A percentile compares a stretch with the other conserved stretches of the same genome.
phyloP scores from a whole-genome alignment of 179 eudicot species.

The Vitellaria paradoxa region DNA sequence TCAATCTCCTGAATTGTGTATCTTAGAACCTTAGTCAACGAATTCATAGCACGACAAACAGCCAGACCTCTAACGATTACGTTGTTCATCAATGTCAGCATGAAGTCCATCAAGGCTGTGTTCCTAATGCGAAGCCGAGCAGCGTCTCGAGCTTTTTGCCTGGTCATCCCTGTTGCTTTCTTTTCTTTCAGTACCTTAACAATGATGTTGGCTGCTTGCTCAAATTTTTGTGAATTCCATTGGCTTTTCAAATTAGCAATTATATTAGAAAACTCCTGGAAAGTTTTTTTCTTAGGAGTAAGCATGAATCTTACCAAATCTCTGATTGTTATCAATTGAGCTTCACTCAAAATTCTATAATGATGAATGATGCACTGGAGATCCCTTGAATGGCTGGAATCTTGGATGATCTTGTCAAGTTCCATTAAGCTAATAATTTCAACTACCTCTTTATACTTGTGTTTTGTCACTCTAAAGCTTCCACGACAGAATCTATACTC shows the following conservation, averaged over 20 bases:
- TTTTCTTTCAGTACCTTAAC: conserved; percentile 65
- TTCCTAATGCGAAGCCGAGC: conserved; percentile 81
- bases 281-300: neutral
- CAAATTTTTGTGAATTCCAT: too few relatives aligned
- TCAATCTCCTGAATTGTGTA: conserved; percentile 51
- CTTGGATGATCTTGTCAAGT: conserved; percentile 43
- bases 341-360: conserved; percentile 56
- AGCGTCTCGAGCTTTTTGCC: conserved; percentile 84
- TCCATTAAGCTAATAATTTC: conserved; percentile 52
- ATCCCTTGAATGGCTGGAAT: conserved; percentile 33
- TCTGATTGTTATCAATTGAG: conserved; percentile 47
- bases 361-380: conserved; percentile 37
- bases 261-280: conserved; percentile 34
- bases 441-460: conserved; percentile 55
- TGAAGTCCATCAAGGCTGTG: conserved; percentile 86
- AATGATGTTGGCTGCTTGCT: conserved; percentile 68
- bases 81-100: conserved; percentile 71
- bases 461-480: conserved; percentile 68
- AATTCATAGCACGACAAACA: conserved; percentile 54
- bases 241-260: conserved; percentile 62
- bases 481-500: conserved; percentile 70
- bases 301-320: conserved; percentile 75
- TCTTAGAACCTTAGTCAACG: conserved; percentile 43
- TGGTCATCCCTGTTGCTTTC: conserved; percentile 52
- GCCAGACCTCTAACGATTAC: conserved; percentile 58